Evolutionary conservation across 805 yeast species (phyloP).

Genomic region (Candida awuae): DNA sequence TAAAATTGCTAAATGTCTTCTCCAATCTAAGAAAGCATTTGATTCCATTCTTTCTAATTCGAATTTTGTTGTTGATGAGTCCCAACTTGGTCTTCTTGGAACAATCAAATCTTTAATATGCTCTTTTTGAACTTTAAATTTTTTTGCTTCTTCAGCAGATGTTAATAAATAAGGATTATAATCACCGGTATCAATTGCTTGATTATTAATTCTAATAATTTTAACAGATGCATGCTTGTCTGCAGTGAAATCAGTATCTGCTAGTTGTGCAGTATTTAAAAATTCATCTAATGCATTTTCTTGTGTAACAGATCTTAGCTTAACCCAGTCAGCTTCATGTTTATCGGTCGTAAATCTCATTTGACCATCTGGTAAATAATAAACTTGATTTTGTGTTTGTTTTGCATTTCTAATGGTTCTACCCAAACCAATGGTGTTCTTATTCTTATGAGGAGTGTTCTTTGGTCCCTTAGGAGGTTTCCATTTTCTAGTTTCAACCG

Average conservation of each 20-base stretch:
- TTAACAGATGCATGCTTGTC: conserved; percentile 77
- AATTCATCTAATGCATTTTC: conserved; percentile 92
- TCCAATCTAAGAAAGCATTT: conserved; percentile 88
- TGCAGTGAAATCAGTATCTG: conserved; percentile 93
- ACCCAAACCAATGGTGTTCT: conserved; percentile 80
- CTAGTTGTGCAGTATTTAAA: conserved; percentile 88
- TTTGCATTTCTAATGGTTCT: conserved; percentile 72
- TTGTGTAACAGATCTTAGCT: conserved; percentile 87
- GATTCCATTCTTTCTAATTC: conserved; percentile 84
- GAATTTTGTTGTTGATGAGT: conserved; percentile 53
- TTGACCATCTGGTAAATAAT: conserved; percentile 76
- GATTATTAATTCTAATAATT: conserved; percentile 67
- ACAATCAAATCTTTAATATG: conserved; percentile 67
- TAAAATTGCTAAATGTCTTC: conserved; percentile 77
- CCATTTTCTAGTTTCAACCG: conserved; percentile 56
- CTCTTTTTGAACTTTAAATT: conserved; percentile 55
- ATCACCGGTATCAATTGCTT: conserved; percentile 55
- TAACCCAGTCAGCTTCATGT: conserved; percentile 83
- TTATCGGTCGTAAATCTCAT: conserved; percentile 81
- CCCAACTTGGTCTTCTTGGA: conserved; percentile 93
- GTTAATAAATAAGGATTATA: conserved; percentile 54
- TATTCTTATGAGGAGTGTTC: conserved; percentile 76
- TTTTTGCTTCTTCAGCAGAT: conserved; percentile 54
- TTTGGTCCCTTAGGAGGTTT: conserved; percentile 90
- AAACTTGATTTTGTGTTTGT: conserved; percentile 58